Conservation (phyloP, 768 basidiomycete genomes). For the Pisolithus sp. region DNA sequence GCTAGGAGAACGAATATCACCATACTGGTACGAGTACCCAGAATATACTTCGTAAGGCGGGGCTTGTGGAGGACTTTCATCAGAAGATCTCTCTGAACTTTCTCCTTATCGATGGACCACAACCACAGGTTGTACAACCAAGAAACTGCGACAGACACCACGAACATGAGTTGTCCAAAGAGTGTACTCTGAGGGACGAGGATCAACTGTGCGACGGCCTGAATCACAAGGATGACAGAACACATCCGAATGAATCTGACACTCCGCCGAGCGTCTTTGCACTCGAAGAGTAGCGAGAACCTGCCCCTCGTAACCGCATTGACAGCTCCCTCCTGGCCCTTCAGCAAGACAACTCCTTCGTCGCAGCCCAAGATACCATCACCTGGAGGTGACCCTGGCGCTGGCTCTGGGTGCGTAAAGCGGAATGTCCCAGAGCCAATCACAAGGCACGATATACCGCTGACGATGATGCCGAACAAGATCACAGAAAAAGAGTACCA, state of each 20-base stretch:
- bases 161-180: slow-evolving; percentile 32
- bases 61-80: not conserved
- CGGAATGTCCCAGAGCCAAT: slow-evolving; percentile 22
- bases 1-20: slow-evolving; percentile 1
- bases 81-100: slow-evolving; percentile 16
- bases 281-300: slow-evolving; percentile 15
- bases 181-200: slow-evolving; percentile 26
- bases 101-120: slow-evolving; percentile 25
- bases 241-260: slow-evolving; percentile 13
- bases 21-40: slow-evolving; percentile 1
- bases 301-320: slow-evolving; percentile 24
- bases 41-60: not conserved
- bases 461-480: slow-evolving; percentile 25
- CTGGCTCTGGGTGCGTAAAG: slow-evolving; percentile 12
- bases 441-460: slow-evolving; percentile 21
- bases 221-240: slow-evolving; percentile 21
- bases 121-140: slow-evolving; percentile 28
- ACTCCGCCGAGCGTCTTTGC: not conserved
- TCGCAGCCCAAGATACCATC: slow-evolving; percentile 21
- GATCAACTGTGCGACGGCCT: slow-evolving; percentile 27
- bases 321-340: slow-evolving; percentile 23
- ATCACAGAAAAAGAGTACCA: slow-evolving; percentile 28
- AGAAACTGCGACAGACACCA: slow-evolving; percentile 25
- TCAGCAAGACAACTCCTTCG: slow-evolving; percentile 20
- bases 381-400: slow-evolving; percentile 14